phyloP scores from a whole-genome alignment of 768 basidiomycete genomes.

The Auricularia sp. region DNA sequence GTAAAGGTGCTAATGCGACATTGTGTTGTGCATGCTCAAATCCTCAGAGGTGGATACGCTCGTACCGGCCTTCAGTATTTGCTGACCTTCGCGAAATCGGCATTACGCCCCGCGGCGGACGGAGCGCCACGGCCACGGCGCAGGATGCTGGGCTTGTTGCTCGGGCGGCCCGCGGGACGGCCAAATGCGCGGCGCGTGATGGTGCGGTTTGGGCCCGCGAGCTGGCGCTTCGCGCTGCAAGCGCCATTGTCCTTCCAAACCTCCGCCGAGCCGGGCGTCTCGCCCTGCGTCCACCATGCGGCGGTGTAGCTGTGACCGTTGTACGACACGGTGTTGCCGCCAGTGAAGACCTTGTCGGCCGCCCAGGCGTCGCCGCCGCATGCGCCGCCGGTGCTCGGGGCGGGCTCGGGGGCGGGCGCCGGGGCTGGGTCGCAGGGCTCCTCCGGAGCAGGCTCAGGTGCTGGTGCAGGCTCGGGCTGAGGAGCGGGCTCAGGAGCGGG shows the following conservation, averaged over 20 bases:
- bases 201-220: background rate
- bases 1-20: background rate
- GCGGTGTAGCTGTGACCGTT: slow-evolving; percentile 39
- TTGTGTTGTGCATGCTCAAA: background rate
- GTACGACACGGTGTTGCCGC: background rate
- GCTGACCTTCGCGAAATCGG: background rate
- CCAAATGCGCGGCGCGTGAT: background rate
- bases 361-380: background rate
- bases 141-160: background rate
- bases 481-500: slow-evolving; percentile 26
- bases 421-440: background rate
- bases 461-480: slow-evolving; percentile 33
- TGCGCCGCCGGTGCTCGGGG: background rate
- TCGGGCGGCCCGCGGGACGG: background rate
- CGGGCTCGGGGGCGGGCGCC: background rate
- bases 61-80: background rate
- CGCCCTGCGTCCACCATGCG: slow-evolving; percentile 53
- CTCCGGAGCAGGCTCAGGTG: slow-evolving; percentile 18
- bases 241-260: slow-evolving; percentile 51
- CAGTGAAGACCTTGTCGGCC: background rate
- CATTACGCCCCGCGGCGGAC: background rate
- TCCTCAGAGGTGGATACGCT: background rate
- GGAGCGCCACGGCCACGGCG: background rate
- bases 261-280: slow-evolving; percentile 35
- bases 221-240: slow-evolving; percentile 23